Percentiles rank a stretch among this genome's conserved stretches.
phyloP scores from a whole-genome alignment of 805 yeast genomes.

The Hanseniaspora hatyaiensis region DNA sequence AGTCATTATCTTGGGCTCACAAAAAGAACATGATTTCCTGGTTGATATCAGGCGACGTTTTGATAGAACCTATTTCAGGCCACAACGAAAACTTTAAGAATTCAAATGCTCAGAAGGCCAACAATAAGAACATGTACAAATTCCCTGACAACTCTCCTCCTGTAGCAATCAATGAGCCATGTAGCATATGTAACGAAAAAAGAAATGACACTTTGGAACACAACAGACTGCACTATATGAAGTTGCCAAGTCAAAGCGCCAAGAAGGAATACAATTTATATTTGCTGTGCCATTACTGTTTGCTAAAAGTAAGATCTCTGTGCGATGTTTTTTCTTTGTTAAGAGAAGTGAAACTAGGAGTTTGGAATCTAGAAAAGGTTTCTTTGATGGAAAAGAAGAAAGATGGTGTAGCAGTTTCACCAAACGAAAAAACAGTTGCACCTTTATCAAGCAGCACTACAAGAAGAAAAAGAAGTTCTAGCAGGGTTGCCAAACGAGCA shows the following conservation, averaged over 20 bases:
- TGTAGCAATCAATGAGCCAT: conserved; percentile 61
- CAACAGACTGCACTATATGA: conserved; percentile 63
- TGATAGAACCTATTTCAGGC: conserved; percentile 78
- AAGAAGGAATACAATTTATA: conserved; percentile 32
- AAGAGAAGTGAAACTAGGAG: conserved; percentile 47
- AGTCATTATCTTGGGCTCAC: conserved; percentile 51
- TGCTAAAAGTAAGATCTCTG: conserved; percentile 63
- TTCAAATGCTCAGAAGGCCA: conserved; percentile 12
- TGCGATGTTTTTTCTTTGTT: conserved; percentile 75
- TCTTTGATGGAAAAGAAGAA: conserved; percentile 20
- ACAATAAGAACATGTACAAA: conserved; percentile 33
- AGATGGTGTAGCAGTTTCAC: conserved; percentile 8
- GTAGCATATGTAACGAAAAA: conserved; percentile 75
- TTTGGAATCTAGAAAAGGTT: conserved; percentile 47
- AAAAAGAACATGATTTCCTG: conserved; percentile 51
- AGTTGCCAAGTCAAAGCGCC: conserved; percentile 30
- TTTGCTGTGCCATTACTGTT: conserved; percentile 73
- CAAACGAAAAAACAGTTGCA: background rate
- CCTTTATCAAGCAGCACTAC: background rate
- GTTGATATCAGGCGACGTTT: conserved; percentile 67
- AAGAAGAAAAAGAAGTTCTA: conserved; percentile 11
- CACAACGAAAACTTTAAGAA: conserved; percentile 54
- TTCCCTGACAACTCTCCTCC: conserved; percentile 47
- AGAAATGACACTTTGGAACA: conserved; percentile 62
- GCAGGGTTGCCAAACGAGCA: conserved; percentile 13